Evolutionary conservation across 176 grass and related monocot genomes (phyloP).

Genomic region (Luzula sylvatica): DNA sequence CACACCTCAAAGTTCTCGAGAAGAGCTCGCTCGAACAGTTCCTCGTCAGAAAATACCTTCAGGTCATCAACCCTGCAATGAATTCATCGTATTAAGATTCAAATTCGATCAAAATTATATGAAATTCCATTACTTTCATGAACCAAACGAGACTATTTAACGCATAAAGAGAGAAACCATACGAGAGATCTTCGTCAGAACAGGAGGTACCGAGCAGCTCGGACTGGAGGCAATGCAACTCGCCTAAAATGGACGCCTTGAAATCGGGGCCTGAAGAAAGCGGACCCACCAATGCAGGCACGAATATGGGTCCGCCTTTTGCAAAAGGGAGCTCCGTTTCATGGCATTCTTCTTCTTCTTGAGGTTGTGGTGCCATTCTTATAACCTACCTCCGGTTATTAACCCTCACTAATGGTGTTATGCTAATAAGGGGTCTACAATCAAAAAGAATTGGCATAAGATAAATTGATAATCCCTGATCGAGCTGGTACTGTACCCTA

Average conservation of each 20-base stretch:
- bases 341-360: conserved; percentile 11
- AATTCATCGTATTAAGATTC: neutral
- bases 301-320: conserved; percentile 63
- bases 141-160: neutral
- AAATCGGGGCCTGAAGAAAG: conserved; percentile 47
- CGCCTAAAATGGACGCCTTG: conserved; percentile 39
- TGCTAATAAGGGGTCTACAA: too few relatives aligned
- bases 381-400: too few relatives aligned
- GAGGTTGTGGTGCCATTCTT: too few relatives aligned
- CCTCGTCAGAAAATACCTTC: conserved; percentile 65
- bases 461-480: too few relatives aligned
- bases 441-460: too few relatives aligned
- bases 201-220: conserved; percentile 31
- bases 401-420: too few relatives aligned
- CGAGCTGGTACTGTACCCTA: too few relatives aligned
- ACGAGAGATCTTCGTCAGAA: conserved; percentile 65
- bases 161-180: conserved; percentile 7
- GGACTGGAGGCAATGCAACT: conserved; percentile 56
- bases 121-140: neutral
- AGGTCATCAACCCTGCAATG: conserved; percentile 58
- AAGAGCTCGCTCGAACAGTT: conserved; percentile 63
- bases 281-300: conserved; percentile 49
- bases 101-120: too few relatives aligned
- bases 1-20: conserved; percentile 51
- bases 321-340: conserved; percentile 37